Conservation (phyloP, 75 land plant genomes). For the Picea glauca region DNA sequence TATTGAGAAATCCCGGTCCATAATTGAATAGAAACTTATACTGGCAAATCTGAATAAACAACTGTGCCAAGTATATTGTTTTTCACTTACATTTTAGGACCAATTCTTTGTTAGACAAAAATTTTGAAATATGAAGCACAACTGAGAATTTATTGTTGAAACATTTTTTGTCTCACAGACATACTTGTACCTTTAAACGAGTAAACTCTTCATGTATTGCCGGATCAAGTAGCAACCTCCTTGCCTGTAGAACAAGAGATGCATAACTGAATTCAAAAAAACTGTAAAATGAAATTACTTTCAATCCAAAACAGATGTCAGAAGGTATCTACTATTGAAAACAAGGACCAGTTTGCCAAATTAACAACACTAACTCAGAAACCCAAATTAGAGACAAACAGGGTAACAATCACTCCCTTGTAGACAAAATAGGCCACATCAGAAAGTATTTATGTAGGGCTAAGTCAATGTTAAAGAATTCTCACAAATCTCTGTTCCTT, state of each 20-base stretch:
- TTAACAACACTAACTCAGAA: background rate
- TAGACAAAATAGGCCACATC: too few relatives aligned
- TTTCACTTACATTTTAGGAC: background rate
- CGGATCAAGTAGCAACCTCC: slow-evolving; percentile 89
- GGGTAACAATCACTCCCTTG: too few relatives aligned
- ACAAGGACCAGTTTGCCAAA: background rate
- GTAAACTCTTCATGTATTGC: slow-evolving; percentile 98
- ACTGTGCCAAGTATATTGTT: background rate
- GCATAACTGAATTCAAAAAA: background rate
- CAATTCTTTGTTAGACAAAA: background rate
- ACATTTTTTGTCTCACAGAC: background rate
- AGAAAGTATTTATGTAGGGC: too few relatives aligned
- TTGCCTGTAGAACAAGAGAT: slow-evolving; percentile 42
- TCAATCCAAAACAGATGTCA: background rate
- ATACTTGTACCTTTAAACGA: slow-evolving; percentile 69
- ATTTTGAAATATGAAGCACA: background rate
- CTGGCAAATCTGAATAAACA: background rate
- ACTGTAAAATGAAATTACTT: background rate
- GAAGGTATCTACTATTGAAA: background rate
- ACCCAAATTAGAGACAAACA: too few relatives aligned
- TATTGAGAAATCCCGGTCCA: background rate
- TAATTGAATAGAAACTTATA: background rate
- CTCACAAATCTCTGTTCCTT: too few relatives aligned
- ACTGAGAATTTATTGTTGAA: background rate
- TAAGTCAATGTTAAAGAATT: too few relatives aligned